phyloP scores from a whole-genome alignment of 2,329 filamentous ascomycete genomes.

The Ascochyta viciae-villosae region DNA sequence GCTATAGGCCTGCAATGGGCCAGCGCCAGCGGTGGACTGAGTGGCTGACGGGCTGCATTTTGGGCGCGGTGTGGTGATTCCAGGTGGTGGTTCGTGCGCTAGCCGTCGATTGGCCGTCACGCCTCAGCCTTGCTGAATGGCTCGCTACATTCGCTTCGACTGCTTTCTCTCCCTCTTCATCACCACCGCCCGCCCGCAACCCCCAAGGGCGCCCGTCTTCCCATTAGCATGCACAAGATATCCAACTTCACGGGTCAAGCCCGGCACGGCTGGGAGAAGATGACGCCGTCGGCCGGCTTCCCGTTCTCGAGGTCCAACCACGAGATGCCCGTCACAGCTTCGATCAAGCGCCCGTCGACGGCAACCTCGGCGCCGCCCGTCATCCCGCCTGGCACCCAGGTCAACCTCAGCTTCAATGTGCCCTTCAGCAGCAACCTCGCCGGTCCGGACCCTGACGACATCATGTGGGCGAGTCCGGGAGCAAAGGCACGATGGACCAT shows the following conservation, averaged over 20 bases:
- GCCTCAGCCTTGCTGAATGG: constrained; percentile 25
- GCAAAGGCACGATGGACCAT: constrained; percentile 94
- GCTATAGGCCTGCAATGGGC: background rate
- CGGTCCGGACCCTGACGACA: constrained; percentile 91
- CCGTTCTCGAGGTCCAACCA: constrained; percentile 67
- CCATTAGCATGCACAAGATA: constrained; percentile 68
- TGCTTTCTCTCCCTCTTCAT: constrained; percentile 29
- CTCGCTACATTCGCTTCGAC: constrained; percentile 22
- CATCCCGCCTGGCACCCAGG: constrained; percentile 74
- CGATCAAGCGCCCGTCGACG: constrained; percentile 64
- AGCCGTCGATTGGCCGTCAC: constrained; percentile 14
- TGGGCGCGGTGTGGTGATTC: constrained; percentile 23
- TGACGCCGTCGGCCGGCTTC: constrained; percentile 68
- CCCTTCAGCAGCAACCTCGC: constrained; percentile 92
- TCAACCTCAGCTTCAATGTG: constrained; percentile 96
- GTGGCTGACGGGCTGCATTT: constrained; percentile 5
- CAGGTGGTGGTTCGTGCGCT: constrained; percentile 6
- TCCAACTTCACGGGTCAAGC: constrained; percentile 71
- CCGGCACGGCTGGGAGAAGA: constrained; percentile 72
- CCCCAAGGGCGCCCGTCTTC: constrained; percentile 36
- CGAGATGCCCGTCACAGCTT: constrained; percentile 59
- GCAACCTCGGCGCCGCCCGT: constrained; percentile 62
- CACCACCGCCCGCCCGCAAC: constrained; percentile 33
- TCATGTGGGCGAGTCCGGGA: constrained; percentile 88
- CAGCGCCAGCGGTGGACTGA: background rate